These are phyloP conservation scores for Boletus vermiculosoides DNA, from an alignment of 768 basidiomycete species.

Conservation along the genomic window DNA sequence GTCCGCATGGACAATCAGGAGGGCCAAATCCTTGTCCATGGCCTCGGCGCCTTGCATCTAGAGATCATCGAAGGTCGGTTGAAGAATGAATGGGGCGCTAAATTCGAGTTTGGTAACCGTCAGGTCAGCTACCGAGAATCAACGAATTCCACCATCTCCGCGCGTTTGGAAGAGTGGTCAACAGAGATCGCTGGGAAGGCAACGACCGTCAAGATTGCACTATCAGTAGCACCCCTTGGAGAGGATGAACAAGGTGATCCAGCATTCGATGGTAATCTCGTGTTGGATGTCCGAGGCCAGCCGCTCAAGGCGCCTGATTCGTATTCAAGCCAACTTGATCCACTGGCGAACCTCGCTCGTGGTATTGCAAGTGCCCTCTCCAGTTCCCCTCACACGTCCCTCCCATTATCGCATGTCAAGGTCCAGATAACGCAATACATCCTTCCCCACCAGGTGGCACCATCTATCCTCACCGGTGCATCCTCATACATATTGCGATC, in stretches of 20 bases:
- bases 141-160: slow-evolving; percentile 25
- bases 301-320: slow-evolving; percentile 54
- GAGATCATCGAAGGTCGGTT: slow-evolving; percentile 85
- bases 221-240: slow-evolving; percentile 54
- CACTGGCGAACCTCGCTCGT: slow-evolving; percentile 55
- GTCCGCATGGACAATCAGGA: slow-evolving; percentile 77
- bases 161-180: slow-evolving; percentile 50
- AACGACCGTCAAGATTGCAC: slow-evolving; percentile 47
- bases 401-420: slow-evolving; percentile 64
- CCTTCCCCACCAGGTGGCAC: slow-evolving; percentile 41
- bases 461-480: slow-evolving; percentile 64
- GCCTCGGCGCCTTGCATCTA: slow-evolving; percentile 83
- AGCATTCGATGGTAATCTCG: slow-evolving; percentile 75
- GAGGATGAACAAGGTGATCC: slow-evolving; percentile 61
- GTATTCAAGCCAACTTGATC: slow-evolving; percentile 41
- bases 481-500: slow-evolving; percentile 63
- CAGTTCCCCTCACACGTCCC: slow-evolving; percentile 73
- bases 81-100: slow-evolving; percentile 73
- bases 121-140: slow-evolving; percentile 81
- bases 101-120: slow-evolving; percentile 74
- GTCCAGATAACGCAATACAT: slow-evolving; percentile 51
- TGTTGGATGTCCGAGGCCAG: slow-evolving; percentile 53
- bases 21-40: slow-evolving; percentile 80
- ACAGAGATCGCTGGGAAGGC: slow-evolving; percentile 62
- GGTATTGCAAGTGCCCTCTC: slow-evolving; percentile 73